phyloP scores from a whole-genome alignment of 257 asterid species.

The Verbascum thapsus region DNA sequence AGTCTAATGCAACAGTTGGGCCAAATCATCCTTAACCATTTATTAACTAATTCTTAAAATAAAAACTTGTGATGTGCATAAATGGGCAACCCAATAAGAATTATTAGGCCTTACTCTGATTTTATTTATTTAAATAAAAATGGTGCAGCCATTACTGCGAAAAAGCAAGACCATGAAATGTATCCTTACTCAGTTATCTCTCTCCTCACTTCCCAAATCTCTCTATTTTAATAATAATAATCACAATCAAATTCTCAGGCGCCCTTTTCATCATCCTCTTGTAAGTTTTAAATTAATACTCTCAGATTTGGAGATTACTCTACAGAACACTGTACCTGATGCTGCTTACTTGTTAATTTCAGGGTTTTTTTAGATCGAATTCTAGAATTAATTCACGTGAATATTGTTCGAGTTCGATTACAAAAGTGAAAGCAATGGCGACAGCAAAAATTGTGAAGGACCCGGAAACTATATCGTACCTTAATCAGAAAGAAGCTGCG shows the following conservation, averaged over 20 bases:
- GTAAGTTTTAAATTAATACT: constrained; percentile 23
- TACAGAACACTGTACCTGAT: constrained; percentile 13
- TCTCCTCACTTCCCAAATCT: constrained; percentile 24
- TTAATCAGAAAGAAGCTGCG: constrained; percentile 82
- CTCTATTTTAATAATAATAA: constrained; percentile 10
- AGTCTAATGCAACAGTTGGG: too few relatives aligned
- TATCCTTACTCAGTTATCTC: constrained; percentile 42
- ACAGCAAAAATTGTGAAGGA: constrained; percentile 49
- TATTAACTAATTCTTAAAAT: too few relatives aligned
- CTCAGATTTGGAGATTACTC: not conserved
- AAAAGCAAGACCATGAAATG: constrained; percentile 58
- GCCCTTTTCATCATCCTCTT: constrained; percentile 15
- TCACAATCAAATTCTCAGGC: constrained; percentile 28
- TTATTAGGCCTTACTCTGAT: not conserved
- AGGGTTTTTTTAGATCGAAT: constrained; percentile 42
- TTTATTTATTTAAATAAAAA: constrained; percentile 6
- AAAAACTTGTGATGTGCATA: too few relatives aligned
- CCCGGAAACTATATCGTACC: constrained; percentile 58
- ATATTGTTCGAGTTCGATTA: constrained; percentile 38
- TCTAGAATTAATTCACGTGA: constrained; percentile 35
- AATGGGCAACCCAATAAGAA: too few relatives aligned
- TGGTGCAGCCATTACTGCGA: constrained; percentile 46
- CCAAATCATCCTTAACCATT: too few relatives aligned
- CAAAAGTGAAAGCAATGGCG: constrained; percentile 55
- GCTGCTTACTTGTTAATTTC: constrained; percentile 23